Percentiles rank a stretch among this genome's conserved stretches.
phyloP scores from a whole-genome alignment of 2,329 filamentous ascomycete species.

The Trichoderma sp. region DNA sequence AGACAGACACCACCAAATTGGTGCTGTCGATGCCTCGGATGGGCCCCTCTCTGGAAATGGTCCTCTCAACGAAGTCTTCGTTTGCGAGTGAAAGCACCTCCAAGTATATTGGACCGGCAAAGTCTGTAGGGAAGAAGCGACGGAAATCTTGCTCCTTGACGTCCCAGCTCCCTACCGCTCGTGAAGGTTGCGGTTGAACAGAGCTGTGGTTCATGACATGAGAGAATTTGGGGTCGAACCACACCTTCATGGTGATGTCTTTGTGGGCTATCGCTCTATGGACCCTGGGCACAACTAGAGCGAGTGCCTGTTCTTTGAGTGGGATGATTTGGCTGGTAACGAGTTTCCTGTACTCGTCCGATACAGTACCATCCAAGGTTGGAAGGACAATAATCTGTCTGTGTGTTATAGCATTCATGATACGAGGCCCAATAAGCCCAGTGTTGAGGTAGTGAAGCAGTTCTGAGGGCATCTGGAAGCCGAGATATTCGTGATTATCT shows the following conservation, averaged over 20 bases:
- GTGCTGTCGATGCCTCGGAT: constrained; percentile 60
- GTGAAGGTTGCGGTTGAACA: constrained; percentile 46
- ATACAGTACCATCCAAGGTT: constrained; percentile 80
- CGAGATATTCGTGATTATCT: constrained; percentile 86
- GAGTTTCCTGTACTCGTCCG: constrained; percentile 75
- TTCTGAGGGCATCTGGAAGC: constrained; percentile 85
- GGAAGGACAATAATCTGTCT: constrained; percentile 74
- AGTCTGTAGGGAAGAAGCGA: constrained; percentile 44
- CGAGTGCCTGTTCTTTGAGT: constrained; percentile 71
- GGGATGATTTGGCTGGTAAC: constrained; percentile 71
- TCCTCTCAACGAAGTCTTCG: constrained; percentile 65
- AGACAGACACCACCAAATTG: constrained; percentile 68
- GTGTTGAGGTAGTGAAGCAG: constrained; percentile 85
- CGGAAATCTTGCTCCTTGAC: constrained; percentile 59
- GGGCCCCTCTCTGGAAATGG: constrained; percentile 56
- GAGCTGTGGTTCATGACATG: constrained; percentile 63
- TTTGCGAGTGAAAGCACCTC: constrained; percentile 68
- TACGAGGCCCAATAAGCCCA: constrained; percentile 73
- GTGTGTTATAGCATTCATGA: constrained; percentile 79
- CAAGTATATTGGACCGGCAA: constrained; percentile 45
- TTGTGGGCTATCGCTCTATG: constrained; percentile 81
- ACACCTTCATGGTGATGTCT: constrained; percentile 72
- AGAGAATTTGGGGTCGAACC: constrained; percentile 72
- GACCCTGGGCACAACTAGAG: constrained; percentile 73
- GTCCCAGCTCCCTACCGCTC: constrained; percentile 62